Evolutionary conservation across 495 filamentous ascomycete species (phyloP).

Genomic region (Astrocystis sublimbata): DNA sequence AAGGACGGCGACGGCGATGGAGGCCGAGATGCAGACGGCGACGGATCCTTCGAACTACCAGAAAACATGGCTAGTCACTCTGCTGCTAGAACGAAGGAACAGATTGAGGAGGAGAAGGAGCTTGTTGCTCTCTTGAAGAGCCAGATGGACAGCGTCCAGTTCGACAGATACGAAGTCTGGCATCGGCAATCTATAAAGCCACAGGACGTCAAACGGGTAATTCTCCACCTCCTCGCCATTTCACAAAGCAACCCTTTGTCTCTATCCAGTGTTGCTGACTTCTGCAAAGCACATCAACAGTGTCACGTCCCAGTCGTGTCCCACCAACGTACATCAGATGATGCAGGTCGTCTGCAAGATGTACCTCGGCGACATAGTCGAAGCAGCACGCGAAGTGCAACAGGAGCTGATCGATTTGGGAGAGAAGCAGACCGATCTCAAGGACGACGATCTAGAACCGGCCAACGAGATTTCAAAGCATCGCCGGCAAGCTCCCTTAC

Average conservation of each 20-base stretch:
- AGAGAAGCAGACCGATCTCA: conserved; percentile 50
- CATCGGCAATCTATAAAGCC: conserved; percentile 65
- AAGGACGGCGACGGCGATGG: conserved; percentile 45
- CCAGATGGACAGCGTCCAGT: conserved; percentile 68
- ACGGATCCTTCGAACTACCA: conserved; percentile 63
- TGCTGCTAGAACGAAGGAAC: conserved; percentile 60
- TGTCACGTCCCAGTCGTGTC: conserved; percentile 84
- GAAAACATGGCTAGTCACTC: conserved; percentile 57
- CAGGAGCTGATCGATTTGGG: conserved; percentile 67
- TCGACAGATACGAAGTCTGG: conserved; percentile 70
- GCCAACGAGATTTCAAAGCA: conserved; percentile 35
- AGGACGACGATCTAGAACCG: conserved; percentile 31
- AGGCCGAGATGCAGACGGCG: conserved; percentile 65
- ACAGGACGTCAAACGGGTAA: conserved; percentile 52
- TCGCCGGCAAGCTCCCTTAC: conserved; percentile 64
- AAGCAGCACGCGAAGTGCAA: conserved; percentile 77
- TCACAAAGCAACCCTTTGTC: background rate
- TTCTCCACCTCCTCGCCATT: conserved; percentile 15
- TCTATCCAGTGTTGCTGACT: conserved; percentile 25
- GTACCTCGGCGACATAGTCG: conserved; percentile 80
- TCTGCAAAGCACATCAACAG: conserved; percentile 71
- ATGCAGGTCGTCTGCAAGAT: conserved; percentile 82
- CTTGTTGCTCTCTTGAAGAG: conserved; percentile 62
- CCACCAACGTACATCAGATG: conserved; percentile 72
- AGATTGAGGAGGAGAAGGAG: conserved; percentile 68